Evolutionary conservation across 306 rosid genomes (phyloP), one percentile per base, ranked within the genome.

Genomic region (Biancaea sappan): DNA sequence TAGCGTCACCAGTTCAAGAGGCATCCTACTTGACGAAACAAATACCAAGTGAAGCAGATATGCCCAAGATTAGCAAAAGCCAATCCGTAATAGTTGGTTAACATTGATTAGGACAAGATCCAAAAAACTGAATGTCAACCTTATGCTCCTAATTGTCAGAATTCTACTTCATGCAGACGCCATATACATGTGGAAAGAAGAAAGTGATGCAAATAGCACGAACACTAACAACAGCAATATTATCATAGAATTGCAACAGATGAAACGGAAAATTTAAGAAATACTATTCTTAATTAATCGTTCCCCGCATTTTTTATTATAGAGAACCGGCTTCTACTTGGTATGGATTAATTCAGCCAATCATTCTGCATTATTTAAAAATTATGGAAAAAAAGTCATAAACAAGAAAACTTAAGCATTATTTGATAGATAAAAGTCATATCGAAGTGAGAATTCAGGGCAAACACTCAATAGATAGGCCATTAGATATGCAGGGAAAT

Each of bases 31-130:
- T 4, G 18, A 22, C 40, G 6, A 66, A 6, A 43, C 34, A 15
- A 25, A 15, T 2, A 24, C 18, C 71, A 38, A 29, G 18, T 66
- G 3, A 43, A 53, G 12, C 41, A 46, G 48, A 44, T n/a, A 4
- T 64, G 44, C 48, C 11, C 26, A 43, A 66, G 74, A 28, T 44
- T 19, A 67, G 52, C 44, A 53, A 75, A 65, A 75, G 54, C 34
- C 56, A 50, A 74, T 59, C 28, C 11, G 5, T 26, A n/a, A 9
- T 41, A 31, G 11, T 24, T 31, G 15, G 43, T 13, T 13, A 22
- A 63, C 32, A 63, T 46, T 11, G 44, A 54, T 66, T 6, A 12
- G 41, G 22, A 41, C 8, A 43, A 72, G 53, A 32, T 35, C 2
- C 19, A 73, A 37, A 75, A 22, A 51, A 12, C 37, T 44, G 62